Evolutionary conservation across 2,329 filamentous ascomycete species (phyloP), one percentile per base, ranked within the genome.

Genomic region (Reticulascus tulasneorum): DNA sequence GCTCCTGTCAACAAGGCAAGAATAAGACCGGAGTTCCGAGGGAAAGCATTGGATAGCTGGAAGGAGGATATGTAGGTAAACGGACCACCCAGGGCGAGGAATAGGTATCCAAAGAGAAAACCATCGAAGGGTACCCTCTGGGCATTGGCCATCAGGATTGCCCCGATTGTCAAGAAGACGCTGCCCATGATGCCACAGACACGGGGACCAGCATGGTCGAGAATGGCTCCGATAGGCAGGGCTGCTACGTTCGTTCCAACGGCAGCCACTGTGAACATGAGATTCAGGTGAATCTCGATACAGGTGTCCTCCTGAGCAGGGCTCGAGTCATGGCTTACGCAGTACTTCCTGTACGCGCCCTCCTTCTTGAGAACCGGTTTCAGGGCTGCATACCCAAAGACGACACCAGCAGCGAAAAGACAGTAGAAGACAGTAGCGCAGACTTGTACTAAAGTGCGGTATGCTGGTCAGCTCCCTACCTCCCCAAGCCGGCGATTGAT

Each of bases 191-290:
- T 67, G 4, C 86, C 84, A 50, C 84, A 85, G 5, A 86, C 71
- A 37, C 84, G 76, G 11, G 90, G 90, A 2, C 90, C 90, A 53
- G 78, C 90, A 44, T 79, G 73, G 61, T 95, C 90, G 16, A 95
- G 75, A 28, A 94, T 83, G 4, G 86, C 86, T 29, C 90, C 90
- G 9, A 94, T 80, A 3, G 89, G 86, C 7, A 95, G 71, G 10
- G 90, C 89, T 25, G 81, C 86, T 10, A 94, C 84, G 52, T 95
- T 95, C 24, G 89, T 94, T 7, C 78, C 84, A 9, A 94, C 88
- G 11, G 88, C 89, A 10, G 89, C 89, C 25, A 89, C 75, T 6
- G 88, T 94, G 68, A 95, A 95, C 86, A 94, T 94, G 47, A 95
- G 67, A 58, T 95, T 95, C 38, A 95, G 73, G 40, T 71, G 72